phyloP scores from a whole-genome alignment of 1,284 basidiomycete species.

The Ganoderma meredithae region DNA sequence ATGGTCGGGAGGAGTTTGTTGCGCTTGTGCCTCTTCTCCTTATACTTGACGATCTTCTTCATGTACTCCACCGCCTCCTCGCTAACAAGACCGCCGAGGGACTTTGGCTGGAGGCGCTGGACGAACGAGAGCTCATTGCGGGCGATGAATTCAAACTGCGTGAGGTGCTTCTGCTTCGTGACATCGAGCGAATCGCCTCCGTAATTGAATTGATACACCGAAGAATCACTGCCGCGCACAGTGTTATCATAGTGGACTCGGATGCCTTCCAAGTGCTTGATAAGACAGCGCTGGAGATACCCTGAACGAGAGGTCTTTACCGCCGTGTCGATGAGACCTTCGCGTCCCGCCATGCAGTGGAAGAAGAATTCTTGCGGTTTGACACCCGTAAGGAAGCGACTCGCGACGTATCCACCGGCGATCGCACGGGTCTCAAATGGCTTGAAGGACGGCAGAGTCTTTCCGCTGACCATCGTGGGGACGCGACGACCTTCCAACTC shows the following conservation, averaged over 20 bases:
- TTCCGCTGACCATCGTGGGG: constrained; percentile 98
- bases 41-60: constrained; percentile 90
- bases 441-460: constrained; percentile 97
- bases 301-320: constrained; percentile 99
- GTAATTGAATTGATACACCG: constrained; percentile 96
- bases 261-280: constrained; percentile 98
- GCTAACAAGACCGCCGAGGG: constrained; percentile 65
- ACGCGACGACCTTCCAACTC: constrained; percentile 98
- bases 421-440: constrained; percentile 97
- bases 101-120: constrained; percentile 74
- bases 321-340: constrained; percentile 98
- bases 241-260: constrained; percentile 98
- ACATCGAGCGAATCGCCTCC: constrained; percentile 98
- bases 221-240: constrained; percentile 93
- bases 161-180: constrained; percentile 92
- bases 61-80: constrained; percentile 80
- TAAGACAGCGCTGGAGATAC: constrained; percentile 97
- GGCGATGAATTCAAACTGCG: constrained; percentile 93
- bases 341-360: constrained; percentile 99
- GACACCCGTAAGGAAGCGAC: constrained; percentile 98
- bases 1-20: constrained; percentile 77
- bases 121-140: constrained; percentile 87
- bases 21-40: constrained; percentile 59
- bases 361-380: constrained; percentile 99
- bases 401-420: constrained; percentile 99